Evolutionary conservation across 352 stramenopile genomes (phyloP).

Genomic region (Globisporangium abappressorium): DNA sequence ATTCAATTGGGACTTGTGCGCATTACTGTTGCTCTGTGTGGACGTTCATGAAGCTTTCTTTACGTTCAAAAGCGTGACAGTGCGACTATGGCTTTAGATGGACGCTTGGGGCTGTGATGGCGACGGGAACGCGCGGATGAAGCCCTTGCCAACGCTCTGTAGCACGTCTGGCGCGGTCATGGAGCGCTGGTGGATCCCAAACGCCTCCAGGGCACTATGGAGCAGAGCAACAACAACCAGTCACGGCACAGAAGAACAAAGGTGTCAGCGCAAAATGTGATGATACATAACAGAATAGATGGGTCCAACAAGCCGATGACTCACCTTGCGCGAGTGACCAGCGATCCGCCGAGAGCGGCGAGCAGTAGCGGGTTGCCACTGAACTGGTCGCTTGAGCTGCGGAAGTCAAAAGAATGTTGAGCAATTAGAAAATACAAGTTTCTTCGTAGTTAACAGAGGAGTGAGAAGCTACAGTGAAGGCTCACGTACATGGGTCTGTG

Average conservation of each 20-base stretch:
- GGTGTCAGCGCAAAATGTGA: neutral
- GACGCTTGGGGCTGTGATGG: neutral
- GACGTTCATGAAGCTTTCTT: neutral
- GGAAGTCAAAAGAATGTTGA: neutral
- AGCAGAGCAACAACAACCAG: neutral
- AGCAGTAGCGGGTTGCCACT: constrained; percentile 55
- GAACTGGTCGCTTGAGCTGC: constrained; percentile 25
- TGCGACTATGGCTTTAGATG: constrained; percentile 2
- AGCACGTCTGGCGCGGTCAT: constrained; percentile 88
- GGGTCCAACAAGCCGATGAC: neutral
- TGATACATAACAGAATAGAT: neutral
- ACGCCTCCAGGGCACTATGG: constrained; percentile 56
- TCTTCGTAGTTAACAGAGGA: too few relatives aligned
- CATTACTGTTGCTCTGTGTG: neutral
- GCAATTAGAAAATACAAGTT: neutral
- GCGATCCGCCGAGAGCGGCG: constrained; percentile 73
- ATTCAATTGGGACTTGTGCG: neutral
- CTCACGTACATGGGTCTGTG: constrained; percentile 36
- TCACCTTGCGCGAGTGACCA: constrained; percentile 76
- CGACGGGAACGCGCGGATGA: constrained; percentile 39
- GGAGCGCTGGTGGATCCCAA: constrained; percentile 55
- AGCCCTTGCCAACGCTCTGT: constrained; percentile 56
- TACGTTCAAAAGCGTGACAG: neutral
- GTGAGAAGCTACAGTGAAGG: neutral
- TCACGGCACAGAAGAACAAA: neutral